Evolutionary conservation across 768 basidiomycete genomes (phyloP), one percentile per base, ranked within the genome.

Genomic region (Lentinula lateritia): DNA sequence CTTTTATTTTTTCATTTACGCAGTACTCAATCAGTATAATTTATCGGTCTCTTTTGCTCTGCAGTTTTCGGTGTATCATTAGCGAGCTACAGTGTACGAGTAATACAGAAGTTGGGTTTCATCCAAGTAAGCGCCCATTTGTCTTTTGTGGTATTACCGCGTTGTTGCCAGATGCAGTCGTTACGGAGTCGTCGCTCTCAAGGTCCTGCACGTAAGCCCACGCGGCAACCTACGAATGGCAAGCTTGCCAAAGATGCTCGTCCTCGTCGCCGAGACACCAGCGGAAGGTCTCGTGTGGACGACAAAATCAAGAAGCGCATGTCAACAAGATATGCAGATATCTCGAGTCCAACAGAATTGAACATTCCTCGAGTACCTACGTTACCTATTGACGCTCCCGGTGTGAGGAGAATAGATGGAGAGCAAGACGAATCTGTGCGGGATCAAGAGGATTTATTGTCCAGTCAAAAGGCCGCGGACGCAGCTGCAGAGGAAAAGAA

Each of bases 281-380:
- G 73, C 5, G 78, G 80, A 70, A 86, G 80, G 69, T 79, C 81
- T 62, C 76, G 80, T 63, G 81, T 87, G 62, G 82, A 94, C 72
- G 95, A 95, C 81, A 93, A 91, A 77, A 94, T 97, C 74, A 94
- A 93, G 83, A 93, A 93, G 75, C 90, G 95, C 69, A 89, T 97
- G 87, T 95, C 94, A 15, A 91, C 89, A 83, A 87, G 95, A 71
- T 97, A 92, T 83, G 92, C 90, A 42, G 90, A 92, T 66, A 89
- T 92, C 59, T 89, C 89, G 0, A 76, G 81, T n/a, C 90, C 89
- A 6, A 87, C 85, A 2, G 81, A 84, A 53, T 71, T 78, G 12
- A 70, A 72, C 8, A 70, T 86, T 3, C 88, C 91, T 4, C 74
- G 84, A 0, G 73, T 89, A 16, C 88, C 89, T 2, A 74, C 81